Evolutionary conservation across 441 rosid genomes (phyloP).

Genomic region (Jatropha podagrica): DNA sequence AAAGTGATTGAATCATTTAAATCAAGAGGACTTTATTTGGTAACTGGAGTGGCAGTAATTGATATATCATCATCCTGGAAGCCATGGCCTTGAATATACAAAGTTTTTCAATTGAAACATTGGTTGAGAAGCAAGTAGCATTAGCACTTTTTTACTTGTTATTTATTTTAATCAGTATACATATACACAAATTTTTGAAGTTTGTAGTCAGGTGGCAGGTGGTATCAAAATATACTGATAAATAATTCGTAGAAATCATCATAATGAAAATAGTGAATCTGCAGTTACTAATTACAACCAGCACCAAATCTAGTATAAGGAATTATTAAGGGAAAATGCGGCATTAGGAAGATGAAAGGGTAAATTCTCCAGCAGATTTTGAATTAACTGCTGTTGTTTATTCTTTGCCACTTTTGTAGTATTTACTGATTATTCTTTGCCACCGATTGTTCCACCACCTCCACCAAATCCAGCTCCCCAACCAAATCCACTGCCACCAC

Average conservation of each 20-base stretch:
- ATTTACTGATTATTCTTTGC: background rate
- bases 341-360: background rate
- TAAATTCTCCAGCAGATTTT: background rate
- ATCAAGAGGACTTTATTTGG: slow-evolving; percentile 20
- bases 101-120: no score
- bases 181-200: no score
- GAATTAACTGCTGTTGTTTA: background rate
- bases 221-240: background rate
- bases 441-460: background rate
- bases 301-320: background rate
- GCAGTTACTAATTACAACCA: background rate
- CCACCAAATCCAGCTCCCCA: background rate
- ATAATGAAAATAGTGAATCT: background rate
- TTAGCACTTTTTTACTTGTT: background rate
- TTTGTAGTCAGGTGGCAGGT: background rate
- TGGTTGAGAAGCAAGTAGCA: no score
- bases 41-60: slow-evolving; percentile 21
- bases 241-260: background rate
- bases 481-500: background rate
- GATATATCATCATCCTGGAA: slow-evolving; percentile 21
- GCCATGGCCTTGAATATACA: background rate
- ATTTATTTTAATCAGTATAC: background rate
- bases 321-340: background rate
- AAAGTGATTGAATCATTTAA: slow-evolving; percentile 13
- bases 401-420: background rate